Base-by-base conservation (phyloP, 2,329 filamentous ascomycete species). In the Alternaria angustiovoidea region DNA sequence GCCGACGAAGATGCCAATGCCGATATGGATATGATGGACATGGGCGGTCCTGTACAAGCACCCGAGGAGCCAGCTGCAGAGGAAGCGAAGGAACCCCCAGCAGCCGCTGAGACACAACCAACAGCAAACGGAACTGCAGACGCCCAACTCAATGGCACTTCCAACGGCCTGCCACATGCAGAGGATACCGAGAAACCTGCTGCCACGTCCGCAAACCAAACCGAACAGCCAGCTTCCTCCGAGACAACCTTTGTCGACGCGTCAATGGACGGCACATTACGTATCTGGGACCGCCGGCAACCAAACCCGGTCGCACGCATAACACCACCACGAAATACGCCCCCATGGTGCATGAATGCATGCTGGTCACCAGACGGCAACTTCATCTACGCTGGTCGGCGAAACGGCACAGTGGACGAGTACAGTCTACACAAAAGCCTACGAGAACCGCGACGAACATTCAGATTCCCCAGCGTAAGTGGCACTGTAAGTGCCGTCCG, bases 291-390 rank as follows among this genome's bases (percentile, higher is more conserved):
- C 73, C 84, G 90, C 3, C 88, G 95, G 20, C 87, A 91, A 64
- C 86, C 87, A 1, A 86, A 90, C 36, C 91, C 94, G 0, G 85
- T 97, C 2, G 93, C 95, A 3, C 88, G 89, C 28, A 94, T 98
- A 57, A 84, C 85, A 1, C 92, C 91, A 18, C 84, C 89, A 11
- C 87, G 88, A 11, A 88, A 89, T 18, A 91, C 93, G 0, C 94
- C 95, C 1, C 95, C 94, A 0, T 99, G 94, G 94, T 98, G 94
- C 78, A 97, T 97, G 89, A 94, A 92, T 67, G 93, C 93, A 1
- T 97, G 93, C 81, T 99, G 95, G 95, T 94, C 91, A 55, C 93
- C 93, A 0, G 92, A 97, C 75, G 95, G 95, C 14, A 98, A 98
- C 79, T 93, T 88, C 78, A 94, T 99, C 70, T 99, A 97, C 79